Evolutionary conservation across 1,139 yeast species (phyloP).

Genomic region (Meyerozyma smithsonii): DNA sequence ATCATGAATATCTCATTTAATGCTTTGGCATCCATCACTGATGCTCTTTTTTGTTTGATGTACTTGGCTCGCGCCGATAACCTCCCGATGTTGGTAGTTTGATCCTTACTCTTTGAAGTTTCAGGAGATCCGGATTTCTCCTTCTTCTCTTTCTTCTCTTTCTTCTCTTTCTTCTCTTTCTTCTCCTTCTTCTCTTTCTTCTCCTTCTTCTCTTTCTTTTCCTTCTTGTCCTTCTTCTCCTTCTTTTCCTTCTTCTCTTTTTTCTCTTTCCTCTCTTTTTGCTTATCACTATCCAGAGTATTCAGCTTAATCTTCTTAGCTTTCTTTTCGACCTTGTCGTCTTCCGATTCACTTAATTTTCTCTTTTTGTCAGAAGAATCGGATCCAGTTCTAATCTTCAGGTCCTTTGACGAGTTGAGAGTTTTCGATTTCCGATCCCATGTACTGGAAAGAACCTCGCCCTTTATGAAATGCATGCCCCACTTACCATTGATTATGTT

Average conservation of each 20-base stretch:
- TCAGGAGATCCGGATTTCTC: constrained; percentile 2
- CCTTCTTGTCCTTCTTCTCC: constrained; percentile 8
- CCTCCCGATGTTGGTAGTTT: constrained; percentile 23
- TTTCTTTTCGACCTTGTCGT: constrained; percentile 3
- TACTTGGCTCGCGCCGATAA: constrained; percentile 78
- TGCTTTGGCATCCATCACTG: constrained; percentile 84
- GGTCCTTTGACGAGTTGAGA: background rate
- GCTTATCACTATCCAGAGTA: constrained; percentile 4
- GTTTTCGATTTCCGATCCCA: constrained; percentile 45
- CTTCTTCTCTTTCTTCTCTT: constrained; percentile 9
- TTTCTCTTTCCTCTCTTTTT: constrained; percentile 9
- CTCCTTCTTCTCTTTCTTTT: constrained; percentile 9
- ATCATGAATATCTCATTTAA: constrained; percentile 92
- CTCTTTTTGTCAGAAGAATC: background rate
- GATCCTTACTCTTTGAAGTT: constrained; percentile 7
- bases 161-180: constrained; percentile 10
- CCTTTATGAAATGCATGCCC: constrained; percentile 84
- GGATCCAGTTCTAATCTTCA: background rate
- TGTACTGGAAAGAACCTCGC: constrained; percentile 78
- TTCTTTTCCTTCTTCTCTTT: constrained; percentile 3
- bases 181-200: constrained; percentile 11
- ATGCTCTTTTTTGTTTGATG: constrained; percentile 85
- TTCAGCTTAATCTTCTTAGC: constrained; percentile 3
- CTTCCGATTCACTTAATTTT: background rate
- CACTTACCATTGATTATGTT: constrained; percentile 70